phyloP scores from a whole-genome alignment of 192 early-diverging fungal genomes.

The Chytriomyces sp. region DNA sequence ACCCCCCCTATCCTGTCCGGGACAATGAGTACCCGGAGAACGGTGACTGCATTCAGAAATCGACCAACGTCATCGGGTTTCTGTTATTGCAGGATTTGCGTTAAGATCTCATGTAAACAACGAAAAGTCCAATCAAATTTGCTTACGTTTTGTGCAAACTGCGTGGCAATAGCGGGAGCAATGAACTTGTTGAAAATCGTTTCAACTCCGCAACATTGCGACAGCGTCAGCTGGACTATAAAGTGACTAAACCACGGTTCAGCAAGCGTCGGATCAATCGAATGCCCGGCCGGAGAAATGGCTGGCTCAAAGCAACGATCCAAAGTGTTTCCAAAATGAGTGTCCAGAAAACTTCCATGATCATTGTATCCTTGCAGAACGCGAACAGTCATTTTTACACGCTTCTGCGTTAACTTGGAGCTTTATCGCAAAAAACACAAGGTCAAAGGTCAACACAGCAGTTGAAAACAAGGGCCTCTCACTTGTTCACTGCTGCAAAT shows the following conservation, averaged over 20 bases:
- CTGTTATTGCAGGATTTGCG: neutral
- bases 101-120: neutral
- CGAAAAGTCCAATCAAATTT: neutral
- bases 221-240: neutral
- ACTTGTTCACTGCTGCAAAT: constrained; percentile 23
- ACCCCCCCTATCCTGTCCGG: neutral
- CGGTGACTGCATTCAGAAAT: constrained; percentile 2
- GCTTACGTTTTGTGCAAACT: constrained; percentile 11
- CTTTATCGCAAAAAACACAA: constrained; percentile 15
- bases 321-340: constrained; percentile 16
- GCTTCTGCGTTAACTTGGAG: constrained; percentile 2
- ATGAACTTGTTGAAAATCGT: constrained; percentile 11
- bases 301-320: constrained; percentile 3
- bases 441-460: neutral
- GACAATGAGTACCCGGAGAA: neutral
- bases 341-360: constrained; percentile 22
- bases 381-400: constrained; percentile 14
- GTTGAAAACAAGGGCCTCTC: neutral
- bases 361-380: constrained; percentile 23
- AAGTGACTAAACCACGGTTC: constrained; percentile 12
- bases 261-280: neutral
- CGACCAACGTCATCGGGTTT: constrained; percentile 5
- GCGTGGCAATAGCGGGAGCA: neutral
- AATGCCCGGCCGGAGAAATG: neutral
- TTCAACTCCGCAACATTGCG: constrained; percentile 19